Percentiles rank a stretch among this genome's conserved stretches.
Evolutionary conservation across 1,284 basidiomycete species (phyloP).

Genomic region (Moesziomyces antarcticus): DNA sequence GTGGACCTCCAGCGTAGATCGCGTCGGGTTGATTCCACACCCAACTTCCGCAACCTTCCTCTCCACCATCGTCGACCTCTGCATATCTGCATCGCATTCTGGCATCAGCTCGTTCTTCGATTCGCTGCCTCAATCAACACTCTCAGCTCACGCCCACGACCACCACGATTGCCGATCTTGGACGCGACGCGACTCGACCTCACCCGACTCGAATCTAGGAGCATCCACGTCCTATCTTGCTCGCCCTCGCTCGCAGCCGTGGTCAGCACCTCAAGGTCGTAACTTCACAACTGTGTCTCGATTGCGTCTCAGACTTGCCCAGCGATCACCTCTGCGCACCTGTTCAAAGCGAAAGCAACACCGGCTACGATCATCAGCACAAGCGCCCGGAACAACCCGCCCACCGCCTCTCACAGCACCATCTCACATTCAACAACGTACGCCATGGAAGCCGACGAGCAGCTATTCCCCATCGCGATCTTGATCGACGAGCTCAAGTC

Average conservation of each 20-base stretch:
- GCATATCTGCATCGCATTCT: background rate
- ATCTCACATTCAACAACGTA: constrained; percentile 1
- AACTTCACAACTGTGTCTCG: background rate
- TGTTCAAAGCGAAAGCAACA: no score
- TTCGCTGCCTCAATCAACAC: background rate
- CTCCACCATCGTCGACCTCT: background rate
- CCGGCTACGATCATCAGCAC: no score
- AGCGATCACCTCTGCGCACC: no score
- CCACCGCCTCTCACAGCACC: background rate
- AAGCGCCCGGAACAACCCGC: background rate
- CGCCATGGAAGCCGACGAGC: constrained; percentile 66
- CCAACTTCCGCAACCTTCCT: background rate
- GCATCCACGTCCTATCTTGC: background rate
- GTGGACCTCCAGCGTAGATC: background rate
- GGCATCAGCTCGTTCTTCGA: background rate
- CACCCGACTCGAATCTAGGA: background rate
- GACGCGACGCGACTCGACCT: background rate
- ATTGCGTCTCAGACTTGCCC: background rate
- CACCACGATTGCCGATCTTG: background rate
- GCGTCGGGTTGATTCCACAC: background rate
- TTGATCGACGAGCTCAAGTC: constrained; percentile 90
- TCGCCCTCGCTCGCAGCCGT: background rate
- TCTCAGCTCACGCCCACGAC: background rate
- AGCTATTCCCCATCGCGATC: constrained; percentile 70
- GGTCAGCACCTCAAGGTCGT: background rate